Evolutionary conservation across 768 basidiomycete species (phyloP), one percentile per base, ranked within the genome.

Genomic region (Boletales sp.): DNA sequence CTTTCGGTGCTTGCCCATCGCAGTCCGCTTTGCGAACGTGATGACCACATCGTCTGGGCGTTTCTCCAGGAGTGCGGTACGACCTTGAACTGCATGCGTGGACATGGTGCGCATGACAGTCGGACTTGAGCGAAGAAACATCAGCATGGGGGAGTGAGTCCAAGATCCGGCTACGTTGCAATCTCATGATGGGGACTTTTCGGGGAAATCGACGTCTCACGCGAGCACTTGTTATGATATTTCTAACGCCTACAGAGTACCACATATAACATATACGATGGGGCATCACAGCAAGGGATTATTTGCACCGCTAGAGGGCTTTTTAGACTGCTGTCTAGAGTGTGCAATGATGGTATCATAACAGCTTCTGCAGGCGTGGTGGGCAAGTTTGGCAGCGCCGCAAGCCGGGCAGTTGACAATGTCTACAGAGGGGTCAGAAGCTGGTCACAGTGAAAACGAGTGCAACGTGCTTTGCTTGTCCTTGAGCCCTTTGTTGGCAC

Each of bases 401-500:
- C 94, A 97, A 21, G 81, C 88, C n/a, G 90, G 83, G 62, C 94
- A 98, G 57, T 85, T 81, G 52, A 90, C 89, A 57, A 98, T 82
- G 65, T 94, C 94, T 98, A 49, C 8, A 44, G 19, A 8, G 51
- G 21, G 15, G 52, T 57, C 33, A 62, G 49, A 42, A 40, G 44
- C 31, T 28, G 37, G 28, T 21, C 5, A 28, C 21, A 12, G 34
- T 44, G 1, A 31, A 41, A 39, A 46, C 42, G 36, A 35, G 35
- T 17, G 47, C 12, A 31, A 53, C 57, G 8, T 70, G 93, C 95
- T 93, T 53, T 84, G 84, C 68, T 92, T 94, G 70, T 97, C 94
- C 68, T 94, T 91, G 60, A 96, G 72, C 1, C 94, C 93, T 69
- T 98, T 98, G 70, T 94, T 93, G 14, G 94, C 87, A 55, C 83